Evolutionary conservation across 805 yeast genomes (phyloP), one percentile per base, ranked within the genome.

Genomic region (Candida nonsorbophila): DNA sequence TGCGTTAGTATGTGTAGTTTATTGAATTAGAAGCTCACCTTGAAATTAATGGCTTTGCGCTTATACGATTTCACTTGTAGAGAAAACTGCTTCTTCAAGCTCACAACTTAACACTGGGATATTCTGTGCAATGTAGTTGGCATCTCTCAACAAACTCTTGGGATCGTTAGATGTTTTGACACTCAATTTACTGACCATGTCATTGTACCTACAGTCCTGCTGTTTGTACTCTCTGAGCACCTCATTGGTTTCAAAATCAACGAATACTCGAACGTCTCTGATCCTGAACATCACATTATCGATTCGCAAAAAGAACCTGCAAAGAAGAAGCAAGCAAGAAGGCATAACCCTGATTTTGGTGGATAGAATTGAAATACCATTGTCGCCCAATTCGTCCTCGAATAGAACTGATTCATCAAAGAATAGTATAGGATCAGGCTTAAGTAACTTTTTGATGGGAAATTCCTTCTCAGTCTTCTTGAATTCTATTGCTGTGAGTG

Each of bases 311-410:
- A 85, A 90, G 42, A 90, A 74, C 25, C 97, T 68, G 28, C 79
- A 74, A 25, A 92, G 62, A 19, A 90, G 44, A 21, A 92, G 58
- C 40, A 92, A 50, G 36, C 95, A 74, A 29, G 79, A 72, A 5
- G 78, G 78, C 97, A 92, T 92, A 4, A 87, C 96, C 38, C 99
- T 62, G 13, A 92, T 73, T 53, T 88, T 88, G 20, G 79, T 77
- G 29, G 77, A 76, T 31, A 84, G 58, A 31, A 84, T 72, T 0
- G 94, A 75, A 11, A 86, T 82, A 6, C 99, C 99, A 53, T 90
- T 92, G 53, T 92, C 99, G 4, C 95, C 97, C 32, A 92, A 64
- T 52, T 92, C 99, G 49, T 92, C 99, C 51, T 92, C 99, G 51
- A 74, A 92, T 18, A 92, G 61, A 5, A 84, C 75, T 64, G 86